Percentiles rank a stretch among this genome's conserved stretches.
phyloP scores from a whole-genome alignment of 2,329 filamentous ascomycete species.

The Claviceps sp. region DNA sequence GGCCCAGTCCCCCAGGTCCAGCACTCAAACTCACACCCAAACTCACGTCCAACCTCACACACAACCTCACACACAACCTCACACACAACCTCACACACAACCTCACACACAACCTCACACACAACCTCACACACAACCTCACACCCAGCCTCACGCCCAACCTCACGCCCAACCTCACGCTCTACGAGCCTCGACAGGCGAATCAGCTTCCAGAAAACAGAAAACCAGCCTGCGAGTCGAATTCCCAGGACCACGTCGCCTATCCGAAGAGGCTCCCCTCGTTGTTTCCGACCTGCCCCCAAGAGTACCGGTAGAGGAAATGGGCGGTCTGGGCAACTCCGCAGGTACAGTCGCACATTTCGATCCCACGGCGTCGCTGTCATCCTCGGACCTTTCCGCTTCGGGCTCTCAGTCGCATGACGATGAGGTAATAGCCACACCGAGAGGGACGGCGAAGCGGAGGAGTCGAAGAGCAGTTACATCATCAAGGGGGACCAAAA shows the following conservation, averaged over 20 bases:
- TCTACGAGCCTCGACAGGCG: background rate
- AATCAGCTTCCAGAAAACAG: constrained; percentile 12
- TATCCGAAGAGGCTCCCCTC: background rate
- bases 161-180: background rate
- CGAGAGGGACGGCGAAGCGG: background rate
- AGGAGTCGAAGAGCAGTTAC: constrained; percentile 3
- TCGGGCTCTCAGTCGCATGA: constrained; percentile 4
- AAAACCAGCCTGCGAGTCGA: constrained; percentile 8
- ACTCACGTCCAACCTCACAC: too few relatives aligned
- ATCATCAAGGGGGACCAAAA: too few relatives aligned
- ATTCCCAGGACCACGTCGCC: background rate
- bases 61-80: too few relatives aligned
- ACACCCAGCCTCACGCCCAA: too few relatives aligned
- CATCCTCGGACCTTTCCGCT: background rate
- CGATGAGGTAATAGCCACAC: background rate
- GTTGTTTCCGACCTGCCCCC: constrained; percentile 5
- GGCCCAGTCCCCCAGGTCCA: background rate
- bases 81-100: too few relatives aligned
- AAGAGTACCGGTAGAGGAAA: constrained; percentile 18
- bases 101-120: too few relatives aligned
- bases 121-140: too few relatives aligned
- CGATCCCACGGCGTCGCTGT: constrained; percentile 20
- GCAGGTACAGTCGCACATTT: constrained; percentile 22
- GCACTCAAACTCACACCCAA: background rate
- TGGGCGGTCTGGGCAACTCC: constrained; percentile 22